Percentiles rank a stretch among this genome's conserved stretches.
These are phyloP conservation scores for Earliella scabrosa DNA, from an alignment of 1,284 basidiomycete species.

Conservation along the genomic window DNA sequence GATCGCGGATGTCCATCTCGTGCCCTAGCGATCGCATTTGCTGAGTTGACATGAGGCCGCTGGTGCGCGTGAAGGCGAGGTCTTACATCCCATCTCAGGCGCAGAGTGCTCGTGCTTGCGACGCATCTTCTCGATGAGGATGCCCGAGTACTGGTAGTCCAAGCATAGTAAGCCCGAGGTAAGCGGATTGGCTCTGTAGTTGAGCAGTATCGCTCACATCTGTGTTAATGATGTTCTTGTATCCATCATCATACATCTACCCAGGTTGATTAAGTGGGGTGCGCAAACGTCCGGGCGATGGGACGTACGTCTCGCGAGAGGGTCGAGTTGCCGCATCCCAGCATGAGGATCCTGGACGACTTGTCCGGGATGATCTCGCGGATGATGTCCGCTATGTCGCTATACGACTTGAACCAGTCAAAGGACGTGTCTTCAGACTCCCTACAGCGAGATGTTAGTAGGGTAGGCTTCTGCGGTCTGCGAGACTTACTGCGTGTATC, in stretches of 20 bases:
- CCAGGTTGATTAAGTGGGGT: not conserved
- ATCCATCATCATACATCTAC: conserved; percentile 92
- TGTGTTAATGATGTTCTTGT: conserved; percentile 81
- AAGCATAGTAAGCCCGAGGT: not conserved
- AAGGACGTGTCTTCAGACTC: conserved; percentile 71
- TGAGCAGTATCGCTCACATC: conserved; percentile 59
- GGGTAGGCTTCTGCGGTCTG: too few relatives aligned
- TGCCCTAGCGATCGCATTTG: conserved; percentile 56
- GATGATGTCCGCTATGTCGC: conserved; percentile 64
- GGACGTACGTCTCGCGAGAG: conserved; percentile 71
- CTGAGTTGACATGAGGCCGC: not conserved
- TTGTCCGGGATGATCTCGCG: conserved; percentile 68
- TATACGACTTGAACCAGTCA: conserved; percentile 87
- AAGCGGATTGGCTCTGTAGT: not conserved
- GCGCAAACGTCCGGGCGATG: not conserved
- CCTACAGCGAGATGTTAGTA: conserved; percentile 37
- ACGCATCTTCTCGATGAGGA: conserved; percentile 85
- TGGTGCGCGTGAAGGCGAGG: not conserved
- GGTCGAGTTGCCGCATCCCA: conserved; percentile 90
- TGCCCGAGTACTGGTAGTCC: conserved; percentile 87
- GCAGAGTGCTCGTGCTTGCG: conserved; percentile 54
- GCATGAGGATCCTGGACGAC: conserved; percentile 75
- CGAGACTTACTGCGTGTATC: conserved; percentile 71
- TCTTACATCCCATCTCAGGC: conserved; percentile 80
- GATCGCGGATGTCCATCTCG: conserved; percentile 85